Base-by-base conservation (phyloP, 1,284 basidiomycete species). In the Cryptococcus sp. region DNA sequence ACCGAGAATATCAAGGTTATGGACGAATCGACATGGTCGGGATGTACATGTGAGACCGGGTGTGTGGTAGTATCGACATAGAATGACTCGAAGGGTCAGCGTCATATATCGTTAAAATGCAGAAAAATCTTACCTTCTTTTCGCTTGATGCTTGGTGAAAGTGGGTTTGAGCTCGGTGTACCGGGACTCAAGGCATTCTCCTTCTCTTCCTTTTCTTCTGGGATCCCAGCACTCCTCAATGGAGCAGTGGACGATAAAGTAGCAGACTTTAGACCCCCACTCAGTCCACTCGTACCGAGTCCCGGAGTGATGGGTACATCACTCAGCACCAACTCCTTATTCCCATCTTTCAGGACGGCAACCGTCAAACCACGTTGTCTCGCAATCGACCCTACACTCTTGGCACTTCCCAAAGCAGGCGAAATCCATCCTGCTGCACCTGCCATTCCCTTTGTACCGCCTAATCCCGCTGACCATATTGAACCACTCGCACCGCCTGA, bases 1-100 rank as follows among this genome's bases (percentile, higher is more conserved):
- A 41, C 38, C 38, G 30, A 31, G 44, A 2, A 58, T 36, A 2
- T 65, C 63, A 43, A 76, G 64, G 37, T 66, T 62, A 56, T 77
- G 76, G 8, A 76, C 72, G 58, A 77, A 77, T 46, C 75, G 68
- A 58, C 74, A 78, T n/a, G 77, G 77, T 41, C 71, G 67, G 23
- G 74, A 76, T 23, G 76, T 78, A 55, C 74, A 77, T 13, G 68
- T 73, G 45, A 73, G 57, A 13, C 74, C 74, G 7, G 71, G 69
- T 5, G 72, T 76, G 59, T 75, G 77, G 58, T 76, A 77, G 62
- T 74, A 77, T 53, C 72, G 63, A 57, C 77, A 78, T 13, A 76
- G 63, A 46, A 78, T 75, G 65, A 76, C 68, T 74, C 33, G 13
- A 11, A 15, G 43, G 15, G 7, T 15, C 50, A 53, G 43, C 41